phyloP scores from a whole-genome alignment of 345 rosid genomes.

The Heritiera fomes region DNA sequence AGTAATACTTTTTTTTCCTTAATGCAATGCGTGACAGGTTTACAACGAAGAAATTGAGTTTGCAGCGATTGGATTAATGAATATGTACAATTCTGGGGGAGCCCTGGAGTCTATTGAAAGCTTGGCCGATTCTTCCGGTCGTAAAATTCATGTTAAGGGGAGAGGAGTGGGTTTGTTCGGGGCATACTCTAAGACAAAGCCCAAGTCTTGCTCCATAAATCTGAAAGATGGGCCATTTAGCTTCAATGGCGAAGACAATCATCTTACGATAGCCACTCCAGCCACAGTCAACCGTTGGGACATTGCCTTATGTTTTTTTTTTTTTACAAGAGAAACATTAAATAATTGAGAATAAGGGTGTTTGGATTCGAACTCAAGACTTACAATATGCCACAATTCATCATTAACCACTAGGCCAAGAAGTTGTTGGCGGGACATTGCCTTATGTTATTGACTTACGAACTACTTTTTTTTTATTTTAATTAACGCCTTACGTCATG shows the following conservation, averaged over 20 bases:
- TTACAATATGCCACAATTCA: too few species aligned
- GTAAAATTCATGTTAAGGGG: constrained; percentile 34
- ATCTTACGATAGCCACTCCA: constrained; percentile 35
- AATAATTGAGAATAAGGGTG: too few species aligned
- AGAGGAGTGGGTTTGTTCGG: constrained; percentile 48
- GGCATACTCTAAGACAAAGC: constrained; percentile 45
- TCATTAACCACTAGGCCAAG: too few species aligned
- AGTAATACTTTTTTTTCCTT: too few species aligned
- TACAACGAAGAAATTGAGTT: constrained; percentile 41
- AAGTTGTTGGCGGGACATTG: too few species aligned
- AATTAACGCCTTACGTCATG: too few species aligned
- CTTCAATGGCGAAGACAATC: constrained; percentile 33
- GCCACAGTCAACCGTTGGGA: constrained; percentile 35
- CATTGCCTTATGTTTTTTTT: too few species aligned
- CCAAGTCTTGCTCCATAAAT: constrained; percentile 37
- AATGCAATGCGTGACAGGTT: constrained; percentile 25
- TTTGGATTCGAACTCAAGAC: too few species aligned
- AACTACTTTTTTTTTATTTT: too few species aligned
- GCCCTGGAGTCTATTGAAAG: constrained; percentile 37
- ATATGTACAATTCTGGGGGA: constrained; percentile 59
- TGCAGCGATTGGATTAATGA: constrained; percentile 49
- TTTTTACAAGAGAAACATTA: too few species aligned
- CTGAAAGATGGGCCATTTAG: constrained; percentile 21
- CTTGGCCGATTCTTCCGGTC: neutral
- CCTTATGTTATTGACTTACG: too few species aligned